phyloP scores from a whole-genome alignment of 768 basidiomycete species.

The Pleurotus djamor region DNA sequence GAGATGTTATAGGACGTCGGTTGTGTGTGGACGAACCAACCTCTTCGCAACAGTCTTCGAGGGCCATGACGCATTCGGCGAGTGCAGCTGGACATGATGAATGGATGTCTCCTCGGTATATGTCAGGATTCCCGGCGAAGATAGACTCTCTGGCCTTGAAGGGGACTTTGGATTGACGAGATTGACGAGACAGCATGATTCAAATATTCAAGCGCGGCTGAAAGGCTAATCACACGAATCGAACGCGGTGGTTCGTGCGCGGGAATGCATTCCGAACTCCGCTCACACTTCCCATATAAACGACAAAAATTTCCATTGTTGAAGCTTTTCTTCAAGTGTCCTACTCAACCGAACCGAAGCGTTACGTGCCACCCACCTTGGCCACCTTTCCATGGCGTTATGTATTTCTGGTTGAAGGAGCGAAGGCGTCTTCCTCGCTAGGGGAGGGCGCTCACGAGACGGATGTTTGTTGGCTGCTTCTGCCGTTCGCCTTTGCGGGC shows the following conservation, averaged over 20 bases:
- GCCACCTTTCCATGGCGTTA: conserved; percentile 55
- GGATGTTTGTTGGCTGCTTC: conserved; percentile 31
- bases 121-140: conserved; percentile 64
- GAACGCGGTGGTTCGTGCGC: background rate
- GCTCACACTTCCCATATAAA: conserved; percentile 30
- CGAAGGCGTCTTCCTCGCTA: conserved; percentile 49
- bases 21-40: conserved; percentile 25
- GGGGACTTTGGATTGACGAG: conserved; percentile 48
- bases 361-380: conserved; percentile 33
- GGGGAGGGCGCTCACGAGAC: conserved; percentile 34
- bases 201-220: background rate
- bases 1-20: background rate
- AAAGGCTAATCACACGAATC: background rate
- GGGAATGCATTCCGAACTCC: conserved; percentile 11
- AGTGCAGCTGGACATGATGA: conserved; percentile 70
- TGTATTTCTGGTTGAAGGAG: conserved; percentile 74
- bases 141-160: conserved; percentile 66
- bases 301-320: conserved; percentile 12
- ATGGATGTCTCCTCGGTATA: conserved; percentile 62
- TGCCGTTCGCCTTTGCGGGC: conserved; percentile 25
- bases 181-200: conserved; percentile 28
- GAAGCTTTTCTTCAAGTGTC: conserved; percentile 49
- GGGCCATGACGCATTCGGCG: conserved; percentile 71
- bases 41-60: conserved; percentile 85
- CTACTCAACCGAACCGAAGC: conserved; percentile 64